These are phyloP conservation scores for Sextonia rubra DNA, from an alignment of 164 flowering plant genomes.

Conservation along the genomic window DNA sequence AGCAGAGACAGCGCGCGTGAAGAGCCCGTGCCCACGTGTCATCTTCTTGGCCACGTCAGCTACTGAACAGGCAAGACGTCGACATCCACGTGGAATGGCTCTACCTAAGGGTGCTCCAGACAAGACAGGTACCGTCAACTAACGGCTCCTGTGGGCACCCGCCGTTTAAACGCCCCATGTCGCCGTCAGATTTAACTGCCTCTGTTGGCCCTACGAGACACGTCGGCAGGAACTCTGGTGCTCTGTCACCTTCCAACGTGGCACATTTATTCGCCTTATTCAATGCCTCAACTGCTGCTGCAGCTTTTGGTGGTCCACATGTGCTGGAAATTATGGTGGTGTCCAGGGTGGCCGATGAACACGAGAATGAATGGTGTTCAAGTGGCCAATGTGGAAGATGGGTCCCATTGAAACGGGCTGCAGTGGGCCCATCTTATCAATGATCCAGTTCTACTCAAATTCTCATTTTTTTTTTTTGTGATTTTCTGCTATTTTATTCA, in stretches of 20 bases:
- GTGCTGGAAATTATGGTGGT: no score
- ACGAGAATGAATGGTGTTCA: background rate
- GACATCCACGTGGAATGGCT: conserved; percentile 26
- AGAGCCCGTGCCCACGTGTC: conserved; percentile 14
- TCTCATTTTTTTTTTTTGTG: no score
- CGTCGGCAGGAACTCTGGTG: background rate
- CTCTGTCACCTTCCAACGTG: background rate
- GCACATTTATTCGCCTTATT: background rate
- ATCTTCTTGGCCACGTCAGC: conserved; percentile 9
- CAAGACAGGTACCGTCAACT: background rate
- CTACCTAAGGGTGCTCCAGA: background rate
- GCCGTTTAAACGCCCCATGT: conserved; percentile 4
- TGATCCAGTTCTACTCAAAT: no score
- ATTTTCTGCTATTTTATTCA: no score
- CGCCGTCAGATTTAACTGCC: conserved; percentile 10
- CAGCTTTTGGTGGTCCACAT: no score
- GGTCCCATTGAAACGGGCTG: no score
- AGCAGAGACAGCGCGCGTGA: conserved; percentile 22
- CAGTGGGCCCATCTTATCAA: no score
- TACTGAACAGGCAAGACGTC: background rate
- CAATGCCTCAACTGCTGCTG: background rate
- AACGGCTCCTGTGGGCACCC: background rate
- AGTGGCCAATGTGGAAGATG: no score
- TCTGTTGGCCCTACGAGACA: background rate
- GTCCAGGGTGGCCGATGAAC: no score